These are phyloP conservation scores for Trichophyton verrucosum DNA, from an alignment of 2,329 filamentous ascomycete genomes.

Conservation along the genomic window DNA sequence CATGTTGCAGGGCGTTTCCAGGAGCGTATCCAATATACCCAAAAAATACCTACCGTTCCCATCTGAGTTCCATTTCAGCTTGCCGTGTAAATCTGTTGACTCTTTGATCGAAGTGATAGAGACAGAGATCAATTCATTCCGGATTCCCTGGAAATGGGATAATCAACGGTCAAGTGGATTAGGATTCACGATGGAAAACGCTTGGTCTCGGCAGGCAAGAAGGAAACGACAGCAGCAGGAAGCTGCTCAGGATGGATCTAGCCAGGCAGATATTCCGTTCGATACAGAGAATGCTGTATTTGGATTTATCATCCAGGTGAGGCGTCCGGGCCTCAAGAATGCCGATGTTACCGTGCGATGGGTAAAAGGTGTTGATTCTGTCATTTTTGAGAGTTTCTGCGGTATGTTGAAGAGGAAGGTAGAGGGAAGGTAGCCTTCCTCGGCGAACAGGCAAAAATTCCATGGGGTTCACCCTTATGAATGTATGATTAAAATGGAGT, in stretches of 20 bases:
- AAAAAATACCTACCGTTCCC: constrained; percentile 43
- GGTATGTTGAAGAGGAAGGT: constrained; percentile 57
- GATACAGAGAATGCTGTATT: constrained; percentile 35
- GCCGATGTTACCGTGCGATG: constrained; percentile 50
- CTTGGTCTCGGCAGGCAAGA: constrained; percentile 66
- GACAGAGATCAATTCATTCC: constrained; percentile 42
- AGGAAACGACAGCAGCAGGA: constrained; percentile 36
- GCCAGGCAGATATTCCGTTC: constrained; percentile 20
- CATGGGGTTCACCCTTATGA: background rate
- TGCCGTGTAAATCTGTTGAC: constrained; percentile 19
- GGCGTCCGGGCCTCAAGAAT: constrained; percentile 12
- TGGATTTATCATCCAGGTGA: constrained; percentile 36
- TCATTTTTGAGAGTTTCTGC: constrained; percentile 76
- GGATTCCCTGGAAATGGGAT: constrained; percentile 56
- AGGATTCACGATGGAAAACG: constrained; percentile 53
- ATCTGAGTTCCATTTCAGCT: constrained; percentile 37
- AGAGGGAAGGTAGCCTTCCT: constrained; percentile 11
- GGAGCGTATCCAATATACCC: constrained; percentile 33
- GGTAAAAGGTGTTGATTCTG: constrained; percentile 60
- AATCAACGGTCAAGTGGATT: constrained; percentile 41
- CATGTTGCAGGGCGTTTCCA: constrained; percentile 20
- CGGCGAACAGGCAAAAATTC: background rate
- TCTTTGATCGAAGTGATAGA: constrained; percentile 30
- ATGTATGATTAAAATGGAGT: background rate
- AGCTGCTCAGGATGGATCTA: constrained; percentile 13